phyloP scores from a whole-genome alignment of 768 basidiomycete species.

The Trametopsis cervina region DNA sequence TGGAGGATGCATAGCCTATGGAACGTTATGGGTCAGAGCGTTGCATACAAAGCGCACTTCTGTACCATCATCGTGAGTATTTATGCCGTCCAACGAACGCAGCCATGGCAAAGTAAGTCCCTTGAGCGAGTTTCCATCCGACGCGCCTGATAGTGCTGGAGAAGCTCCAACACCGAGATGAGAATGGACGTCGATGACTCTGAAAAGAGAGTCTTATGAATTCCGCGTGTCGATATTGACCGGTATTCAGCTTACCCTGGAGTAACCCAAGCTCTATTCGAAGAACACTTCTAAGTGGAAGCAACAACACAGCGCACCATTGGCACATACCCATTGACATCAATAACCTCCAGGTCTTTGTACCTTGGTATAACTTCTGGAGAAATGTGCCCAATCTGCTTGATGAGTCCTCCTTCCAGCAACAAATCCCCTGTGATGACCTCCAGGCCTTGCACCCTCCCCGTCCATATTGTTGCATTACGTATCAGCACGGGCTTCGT shows the following conservation, averaged over 20 bases:
- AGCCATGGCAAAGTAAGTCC: slow-evolving; percentile 55
- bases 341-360: slow-evolving; percentile 30
- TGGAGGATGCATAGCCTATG: slow-evolving; percentile 38
- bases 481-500: slow-evolving; percentile 48
- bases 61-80: slow-evolving; percentile 53
- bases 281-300: background rate
- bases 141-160: slow-evolving; percentile 28
- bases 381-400: slow-evolving; percentile 37
- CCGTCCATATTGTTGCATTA: slow-evolving; percentile 85
- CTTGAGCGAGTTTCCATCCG: slow-evolving; percentile 50
- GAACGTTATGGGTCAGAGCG: background rate
- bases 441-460: slow-evolving; percentile 57
- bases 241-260: slow-evolving; percentile 28
- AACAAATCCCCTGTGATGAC: slow-evolving; percentile 61
- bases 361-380: background rate
- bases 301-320: background rate
- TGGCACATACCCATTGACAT: slow-evolving; percentile 30
- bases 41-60: background rate
- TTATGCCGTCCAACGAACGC: slow-evolving; percentile 66
- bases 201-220: slow-evolving; percentile 7
- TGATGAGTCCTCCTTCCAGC: slow-evolving; percentile 63
- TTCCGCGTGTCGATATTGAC: background rate
- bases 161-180: slow-evolving; percentile 39
- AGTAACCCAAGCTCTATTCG: slow-evolving; percentile 65
- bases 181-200: slow-evolving; percentile 51